Conservation (phyloP, 2,329 filamentous ascomycete species). For the Tolypocladium tundrense region DNA sequence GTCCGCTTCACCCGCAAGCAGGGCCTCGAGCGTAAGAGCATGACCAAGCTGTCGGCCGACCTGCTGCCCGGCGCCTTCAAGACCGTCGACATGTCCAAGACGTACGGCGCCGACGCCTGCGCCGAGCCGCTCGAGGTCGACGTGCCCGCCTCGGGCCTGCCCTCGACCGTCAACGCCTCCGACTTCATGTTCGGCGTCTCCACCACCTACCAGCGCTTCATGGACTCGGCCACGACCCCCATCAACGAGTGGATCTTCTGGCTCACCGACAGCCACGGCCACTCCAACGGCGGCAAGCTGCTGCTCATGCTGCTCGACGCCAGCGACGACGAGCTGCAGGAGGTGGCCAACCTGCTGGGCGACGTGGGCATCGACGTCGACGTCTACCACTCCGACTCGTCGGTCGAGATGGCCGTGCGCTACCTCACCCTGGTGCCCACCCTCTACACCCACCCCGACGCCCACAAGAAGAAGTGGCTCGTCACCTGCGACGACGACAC, state of each 20-base stretch:
- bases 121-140: conserved; percentile 38
- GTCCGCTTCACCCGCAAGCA: conserved; percentile 37
- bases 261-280: conserved; percentile 45
- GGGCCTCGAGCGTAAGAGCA: conserved; percentile 36
- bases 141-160: conserved; percentile 39
- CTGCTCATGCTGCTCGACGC: conserved; percentile 44
- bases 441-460: conserved; percentile 40
- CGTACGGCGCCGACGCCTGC: conserved; percentile 27
- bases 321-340: conserved; percentile 37
- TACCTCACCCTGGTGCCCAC: conserved; percentile 46
- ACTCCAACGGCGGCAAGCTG: conserved; percentile 47
- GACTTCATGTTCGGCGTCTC: conserved; percentile 51
- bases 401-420: conserved; percentile 46
- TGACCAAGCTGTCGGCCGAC: conserved; percentile 38
- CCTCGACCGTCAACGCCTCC: conserved; percentile 40
- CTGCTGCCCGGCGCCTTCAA: conserved; percentile 39
- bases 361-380: conserved; percentile 45
- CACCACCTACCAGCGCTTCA: conserved; percentile 45
- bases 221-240: conserved; percentile 37
- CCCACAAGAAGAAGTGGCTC: conserved; percentile 44
- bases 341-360: conserved; percentile 35
- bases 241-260: conserved; percentile 51
- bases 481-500: conserved; percentile 57
- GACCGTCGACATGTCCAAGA: conserved; percentile 35
- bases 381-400: conserved; percentile 42